A percentile compares a stretch with the other conserved stretches of the same genome.
Conservation (phyloP, 2,329 filamentous ascomycete species). For the Ustulina deusta region DNA sequence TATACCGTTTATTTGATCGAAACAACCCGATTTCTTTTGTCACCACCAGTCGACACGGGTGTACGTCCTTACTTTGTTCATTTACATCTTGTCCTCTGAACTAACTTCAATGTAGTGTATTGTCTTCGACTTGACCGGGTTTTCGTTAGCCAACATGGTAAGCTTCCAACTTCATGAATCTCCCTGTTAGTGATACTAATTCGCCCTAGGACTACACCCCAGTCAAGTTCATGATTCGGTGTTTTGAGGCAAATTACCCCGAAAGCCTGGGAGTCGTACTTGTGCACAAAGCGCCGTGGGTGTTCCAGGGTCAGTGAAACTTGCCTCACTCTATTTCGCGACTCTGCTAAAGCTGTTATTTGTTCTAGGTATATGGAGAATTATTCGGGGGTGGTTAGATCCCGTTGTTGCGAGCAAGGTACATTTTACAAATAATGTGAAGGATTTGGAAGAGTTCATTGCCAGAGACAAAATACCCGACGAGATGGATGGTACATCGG, state of each 20-base stretch:
- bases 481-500: constrained; percentile 87
- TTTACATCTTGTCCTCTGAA: not conserved
- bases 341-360: constrained; percentile 52
- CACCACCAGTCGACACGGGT: constrained; percentile 87
- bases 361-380: constrained; percentile 82
- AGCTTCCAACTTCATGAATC: constrained; percentile 39
- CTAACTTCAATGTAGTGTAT: constrained; percentile 71
- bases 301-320: constrained; percentile 81
- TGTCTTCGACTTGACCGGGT: constrained; percentile 95
- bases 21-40: constrained; percentile 86
- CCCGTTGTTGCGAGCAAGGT: constrained; percentile 95
- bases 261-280: constrained; percentile 90
- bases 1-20: constrained; percentile 97
- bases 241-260: constrained; percentile 98
- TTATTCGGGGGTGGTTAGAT: constrained; percentile 96
- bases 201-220: constrained; percentile 83
- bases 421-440: constrained; percentile 85
- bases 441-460: constrained; percentile 84
- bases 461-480: constrained; percentile 76
- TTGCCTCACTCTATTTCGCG: constrained; percentile 48
- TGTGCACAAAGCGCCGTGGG: constrained; percentile 96
- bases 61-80: constrained; percentile 66
- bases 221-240: constrained; percentile 99
- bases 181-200: constrained; percentile 38
- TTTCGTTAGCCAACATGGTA: constrained; percentile 94